Percentiles rank a stretch among this genome's conserved stretches.
Evolutionary conservation across 2,329 filamentous ascomycete genomes (phyloP).

Genomic region (Didymellaceae sp.): DNA sequence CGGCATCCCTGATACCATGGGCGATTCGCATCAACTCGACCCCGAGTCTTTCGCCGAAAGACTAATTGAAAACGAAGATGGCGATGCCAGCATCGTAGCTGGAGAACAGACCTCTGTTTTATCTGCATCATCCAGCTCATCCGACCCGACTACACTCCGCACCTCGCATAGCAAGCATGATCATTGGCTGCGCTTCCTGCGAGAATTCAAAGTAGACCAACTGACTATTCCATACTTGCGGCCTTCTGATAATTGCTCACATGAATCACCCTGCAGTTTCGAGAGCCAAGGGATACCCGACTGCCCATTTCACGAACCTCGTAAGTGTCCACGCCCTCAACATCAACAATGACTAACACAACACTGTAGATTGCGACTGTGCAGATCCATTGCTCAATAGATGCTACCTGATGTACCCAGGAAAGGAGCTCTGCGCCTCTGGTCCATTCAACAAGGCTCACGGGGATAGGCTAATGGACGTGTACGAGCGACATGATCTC

Average conservation of each 20-base stretch:
- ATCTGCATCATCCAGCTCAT: not conserved
- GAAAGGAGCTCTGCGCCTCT: constrained; percentile 5
- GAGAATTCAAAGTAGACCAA: constrained; percentile 25
- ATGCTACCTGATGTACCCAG: constrained; percentile 30
- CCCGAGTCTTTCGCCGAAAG: too few species aligned
- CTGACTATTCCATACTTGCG: constrained; percentile 17
- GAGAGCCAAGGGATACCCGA: constrained; percentile 21
- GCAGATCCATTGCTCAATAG: constrained; percentile 28
- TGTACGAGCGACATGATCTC: constrained; percentile 22
- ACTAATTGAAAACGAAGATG: too few species aligned
- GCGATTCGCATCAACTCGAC: too few species aligned
- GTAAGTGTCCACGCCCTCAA: constrained; percentile 9
- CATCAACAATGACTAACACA: not conserved
- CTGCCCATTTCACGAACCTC: constrained; percentile 33
- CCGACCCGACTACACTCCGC: not conserved
- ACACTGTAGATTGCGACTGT: constrained; percentile 19
- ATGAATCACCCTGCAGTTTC: constrained; percentile 23
- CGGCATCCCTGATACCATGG: too few species aligned
- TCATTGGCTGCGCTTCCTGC: constrained; percentile 27
- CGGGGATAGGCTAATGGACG: constrained; percentile 24
- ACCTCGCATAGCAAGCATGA: constrained; percentile 24
- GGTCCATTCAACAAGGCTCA: constrained; percentile 34
- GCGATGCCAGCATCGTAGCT: not conserved
- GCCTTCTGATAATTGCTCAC: constrained; percentile 6
- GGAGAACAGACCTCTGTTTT: not conserved